Evolutionary conservation across 768 basidiomycete genomes (phyloP), one percentile per base, ranked within the genome.

Genomic region (Leccinum boreale): DNA sequence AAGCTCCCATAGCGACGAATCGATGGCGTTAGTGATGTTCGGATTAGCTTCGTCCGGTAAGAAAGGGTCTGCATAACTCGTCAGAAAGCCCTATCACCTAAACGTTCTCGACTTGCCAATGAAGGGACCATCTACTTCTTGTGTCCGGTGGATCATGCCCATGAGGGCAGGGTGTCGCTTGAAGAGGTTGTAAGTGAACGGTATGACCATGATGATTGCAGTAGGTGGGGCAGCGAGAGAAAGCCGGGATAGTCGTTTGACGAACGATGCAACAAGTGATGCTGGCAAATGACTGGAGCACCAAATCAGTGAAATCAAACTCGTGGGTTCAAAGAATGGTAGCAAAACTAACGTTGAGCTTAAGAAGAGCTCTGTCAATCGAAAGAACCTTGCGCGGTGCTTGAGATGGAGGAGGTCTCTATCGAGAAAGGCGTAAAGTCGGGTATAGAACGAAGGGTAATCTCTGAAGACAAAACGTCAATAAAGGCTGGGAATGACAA

Each of bases 1-100:
- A 35, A 99, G 80, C 74, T 99, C 96, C 97, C 97, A 98, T 14
- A 97, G 72, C 9, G 93, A 95, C 47, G 92, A 94, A 46, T 89
- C 83, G 14, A 96, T 77, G 0, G 96, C 96, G 52, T 83, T 78
- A 3, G 94, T 90, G 45, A 82, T 74, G 47, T 87, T 78, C 0
- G 95, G 95, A 58, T 94, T 88, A 3, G 73, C 66, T 66, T 95
- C 92, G 0, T 74, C 58, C 0, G 80, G 59, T 21, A 87, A 61
- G 75, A 90, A 98, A 2, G 90, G 86, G 67, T 98, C 89, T 82
- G 19, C 23, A 31, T n/a, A 6, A 19, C 23, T 47, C 23, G 46
- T 66, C 46, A 68, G 48, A 11, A 39, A 45, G 23, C 11, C 7
- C 6, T 21, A 21, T n/a, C 36, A 46, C 24, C 26, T 48, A 53